Base-by-base conservation (phyloP, 257 asterid species). In the Oldenlandia corymbosa region DNA sequence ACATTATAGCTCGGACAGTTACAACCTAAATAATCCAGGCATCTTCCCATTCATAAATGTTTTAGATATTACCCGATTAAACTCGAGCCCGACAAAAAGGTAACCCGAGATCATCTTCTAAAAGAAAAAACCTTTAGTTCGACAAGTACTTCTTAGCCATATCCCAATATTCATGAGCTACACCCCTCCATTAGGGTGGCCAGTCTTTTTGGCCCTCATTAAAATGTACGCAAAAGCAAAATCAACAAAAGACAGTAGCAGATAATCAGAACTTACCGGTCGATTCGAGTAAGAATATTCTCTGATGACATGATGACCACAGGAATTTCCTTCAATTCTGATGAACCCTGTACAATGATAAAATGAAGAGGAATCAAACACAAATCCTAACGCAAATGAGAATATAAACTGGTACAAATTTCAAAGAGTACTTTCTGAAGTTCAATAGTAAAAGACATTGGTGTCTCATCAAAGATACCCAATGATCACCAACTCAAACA, bases 301-400 rank as follows among this genome's bases (percentile, higher is more conserved):
- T 84, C 88, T 12, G 91, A 84, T 36, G 91, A 84, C 91, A 84
- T 84, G 31, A 81, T 73, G 68, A 81, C 88, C 6, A 84, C 88
- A 24, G 91, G 88, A 6, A 84, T 77, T 69, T 84, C 78, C 54
- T 69, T 81, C 10, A 77, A 65, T 13, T 64, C 71, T 26, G 46
- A 37, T 23, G 87, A 84, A 53, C 70, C 81, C 86, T 83, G 78
- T 27, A 32, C 58, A 37, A 10, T n/a, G n/a, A n/a, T n/a, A n/a
- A n/a, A n/a, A n/a, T n/a, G n/a, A n/a, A n/a, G n/a, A n/a, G n/a
- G n/a, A n/a, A n/a, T n/a, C n/a, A n/a, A n/a, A n/a, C n/a, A n/a
- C n/a, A n/a, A n/a, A n/a, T n/a, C n/a, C n/a, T n/a, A n/a, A n/a
- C n/a, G n/a, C n/a, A n/a, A n/a, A n/a, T n/a, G n/a, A n/a, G n/a